Base-by-base conservation (phyloP, 1,284 basidiomycete species). In the Marasmius fiardii region DNA sequence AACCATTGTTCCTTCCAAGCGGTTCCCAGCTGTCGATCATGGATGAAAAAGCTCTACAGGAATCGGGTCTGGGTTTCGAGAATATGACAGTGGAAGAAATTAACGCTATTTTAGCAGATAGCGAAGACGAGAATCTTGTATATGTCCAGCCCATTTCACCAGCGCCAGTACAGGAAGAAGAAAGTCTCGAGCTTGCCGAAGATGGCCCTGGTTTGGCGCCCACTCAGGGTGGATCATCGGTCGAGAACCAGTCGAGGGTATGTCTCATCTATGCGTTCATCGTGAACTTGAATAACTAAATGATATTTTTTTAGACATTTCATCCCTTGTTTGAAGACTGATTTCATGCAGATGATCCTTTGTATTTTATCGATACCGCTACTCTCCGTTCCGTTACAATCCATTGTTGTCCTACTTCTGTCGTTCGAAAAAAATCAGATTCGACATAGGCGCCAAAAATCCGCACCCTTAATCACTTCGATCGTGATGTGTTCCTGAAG, bases 251-350 rank as follows among this genome's bases (percentile, higher is more conserved):
- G 33, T 47, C 31, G 3, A 41, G 16, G 43, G 43, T 54, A 43
- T n/a, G 61, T 47, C 1, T 16, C 7, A 16, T 60, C 64, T 62
- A 8, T 26, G 6, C 14, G 21, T 35, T 39, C 51, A 33, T 16
- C 24, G 43, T 44, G 52, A 43, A 28, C 55, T 43, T 16, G 12
- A n/a, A 7, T n/a, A 39, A 37, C 24, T 18, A n/a, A n/a, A n/a
- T n/a, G n/a, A n/a, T 51, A 14, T 24, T 43, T 1, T 41, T 52
- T 16, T 63, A 85, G 81, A 61, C 65, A 20, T 88, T 88, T 68
- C 78, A 75, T 60, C 86, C 86, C 35, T 66, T 88, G 23, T 88
- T 88, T 61, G 82, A 86, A 58, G 86, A 88, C 63, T 88, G 65
- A 51, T 74, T 52, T 14, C 8, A 35, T 43, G 7, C 3, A 26